Percentiles rank a stretch among this genome's conserved stretches.
These are phyloP conservation scores for Sechiopsis laciniata DNA, from an alignment of 306 rosid species.

Conservation along the genomic window DNA sequence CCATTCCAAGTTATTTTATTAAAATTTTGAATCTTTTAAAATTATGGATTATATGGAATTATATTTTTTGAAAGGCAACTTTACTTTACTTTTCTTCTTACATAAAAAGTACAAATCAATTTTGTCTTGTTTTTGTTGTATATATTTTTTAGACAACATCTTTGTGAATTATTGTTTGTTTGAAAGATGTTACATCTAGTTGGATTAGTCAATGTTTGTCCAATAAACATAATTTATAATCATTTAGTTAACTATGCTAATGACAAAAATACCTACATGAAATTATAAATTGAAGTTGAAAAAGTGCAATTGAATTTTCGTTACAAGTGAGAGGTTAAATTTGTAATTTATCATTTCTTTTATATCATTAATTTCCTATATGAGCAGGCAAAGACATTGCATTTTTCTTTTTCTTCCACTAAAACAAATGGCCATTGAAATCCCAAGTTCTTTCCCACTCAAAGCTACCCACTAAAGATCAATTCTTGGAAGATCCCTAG, in stretches of 20 bases:
- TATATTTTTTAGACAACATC: not conserved
- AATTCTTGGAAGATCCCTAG: constrained; percentile 9
- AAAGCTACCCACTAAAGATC: constrained; percentile 9
- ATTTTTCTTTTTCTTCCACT: not conserved
- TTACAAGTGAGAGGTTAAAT: not conserved
- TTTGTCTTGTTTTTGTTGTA: not conserved
- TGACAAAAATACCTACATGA: not conserved
- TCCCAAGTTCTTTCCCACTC: not conserved
- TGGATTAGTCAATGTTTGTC: not conserved
- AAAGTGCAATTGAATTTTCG: too few relatives aligned
- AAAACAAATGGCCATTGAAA: not conserved
- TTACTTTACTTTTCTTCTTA: too few relatives aligned
- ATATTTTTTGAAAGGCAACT: too few relatives aligned
- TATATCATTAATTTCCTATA: not conserved
- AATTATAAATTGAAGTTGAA: not conserved
- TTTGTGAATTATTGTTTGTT: too few relatives aligned
- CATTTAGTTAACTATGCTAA: not conserved
- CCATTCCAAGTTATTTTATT: too few relatives aligned
- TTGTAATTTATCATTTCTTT: not conserved
- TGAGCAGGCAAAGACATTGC: not conserved
- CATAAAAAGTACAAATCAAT: too few relatives aligned
- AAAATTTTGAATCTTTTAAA: too few relatives aligned
- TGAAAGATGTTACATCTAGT: not conserved
- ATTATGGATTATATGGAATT: too few relatives aligned
- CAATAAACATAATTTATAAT: too few relatives aligned